Percentiles rank a stretch among this genome's conserved stretches.
Evolutionary conservation across 805 yeast genomes (phyloP).

Genomic region (Ogataea ramenticola): DNA sequence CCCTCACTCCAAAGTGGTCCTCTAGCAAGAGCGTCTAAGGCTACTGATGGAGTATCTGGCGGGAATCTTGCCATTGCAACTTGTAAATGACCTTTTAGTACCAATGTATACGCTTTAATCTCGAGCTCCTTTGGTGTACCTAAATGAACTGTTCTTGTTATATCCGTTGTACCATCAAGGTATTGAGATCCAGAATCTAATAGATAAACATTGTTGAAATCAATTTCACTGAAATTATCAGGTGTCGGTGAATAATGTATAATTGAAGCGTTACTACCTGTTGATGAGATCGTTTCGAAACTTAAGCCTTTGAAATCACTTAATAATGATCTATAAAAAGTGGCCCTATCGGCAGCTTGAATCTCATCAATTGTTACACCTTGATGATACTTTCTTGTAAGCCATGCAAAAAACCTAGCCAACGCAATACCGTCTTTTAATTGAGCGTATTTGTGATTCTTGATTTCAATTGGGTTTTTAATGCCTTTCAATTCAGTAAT

Average conservation of each 20-base stretch:
- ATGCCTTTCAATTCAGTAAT: conserved; percentile 62
- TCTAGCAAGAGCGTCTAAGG: conserved; percentile 77
- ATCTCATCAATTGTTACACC: conserved; percentile 45
- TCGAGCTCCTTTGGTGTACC: conserved; percentile 50
- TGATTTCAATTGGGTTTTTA: conserved; percentile 67
- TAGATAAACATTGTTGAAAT: conserved; percentile 61
- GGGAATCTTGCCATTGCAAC: conserved; percentile 78
- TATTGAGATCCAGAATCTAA: conserved; percentile 91
- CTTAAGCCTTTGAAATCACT: conserved; percentile 58
- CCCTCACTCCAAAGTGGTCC: conserved; percentile 79
- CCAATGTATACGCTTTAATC: conserved; percentile 67
- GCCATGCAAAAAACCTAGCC: conserved; percentile 73
- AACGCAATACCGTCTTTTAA: conserved; percentile 77
- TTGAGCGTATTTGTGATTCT: conserved; percentile 71
- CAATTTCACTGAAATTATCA: conserved; percentile 51
- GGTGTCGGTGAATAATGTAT: conserved; percentile 69
- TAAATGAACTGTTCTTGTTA: conserved; percentile 82
- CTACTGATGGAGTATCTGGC: conserved; percentile 63
- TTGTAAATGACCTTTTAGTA: conserved; percentile 86
- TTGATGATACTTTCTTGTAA: conserved; percentile 49
- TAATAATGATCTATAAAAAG: conserved; percentile 35
- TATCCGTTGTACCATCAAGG: conserved; percentile 92
- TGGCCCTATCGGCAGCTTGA: conserved; percentile 47
- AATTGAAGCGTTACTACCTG: conserved; percentile 70
- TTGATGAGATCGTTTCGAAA: conserved; percentile 68